Evolutionary conservation across 768 basidiomycete species (phyloP).

Genomic region (Strobilomyces echinocephalus): DNA sequence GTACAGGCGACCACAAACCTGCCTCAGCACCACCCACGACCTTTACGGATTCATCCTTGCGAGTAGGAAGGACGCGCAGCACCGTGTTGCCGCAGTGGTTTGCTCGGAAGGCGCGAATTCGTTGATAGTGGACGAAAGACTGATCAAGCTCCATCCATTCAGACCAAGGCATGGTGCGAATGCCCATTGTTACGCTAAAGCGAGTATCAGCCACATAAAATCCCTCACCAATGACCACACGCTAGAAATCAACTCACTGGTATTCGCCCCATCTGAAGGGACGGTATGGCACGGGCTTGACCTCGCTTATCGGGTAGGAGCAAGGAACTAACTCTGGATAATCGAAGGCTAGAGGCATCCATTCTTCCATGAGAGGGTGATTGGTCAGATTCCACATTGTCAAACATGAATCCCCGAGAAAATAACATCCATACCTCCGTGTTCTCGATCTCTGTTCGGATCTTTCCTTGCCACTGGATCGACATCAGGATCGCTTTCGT

Average conservation of each 20-base stretch:
- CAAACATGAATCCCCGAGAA: neutral
- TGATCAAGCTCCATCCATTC: slow-evolving; percentile 77
- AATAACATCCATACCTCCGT: slow-evolving; percentile 22
- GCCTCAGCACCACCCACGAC: slow-evolving; percentile 33
- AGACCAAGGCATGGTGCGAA: slow-evolving; percentile 64
- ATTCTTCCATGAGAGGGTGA: slow-evolving; percentile 35
- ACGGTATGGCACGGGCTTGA: slow-evolving; percentile 62
- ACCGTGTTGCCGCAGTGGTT: slow-evolving; percentile 44
- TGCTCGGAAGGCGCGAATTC: slow-evolving; percentile 54
- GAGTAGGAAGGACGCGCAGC: slow-evolving; percentile 43
- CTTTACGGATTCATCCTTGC: slow-evolving; percentile 38
- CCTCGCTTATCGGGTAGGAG: slow-evolving; percentile 35
- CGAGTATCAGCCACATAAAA: neutral
- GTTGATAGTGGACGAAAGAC: slow-evolving; percentile 51
- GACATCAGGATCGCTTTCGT: neutral
- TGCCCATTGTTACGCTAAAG: slow-evolving; percentile 66
- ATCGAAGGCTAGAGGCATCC: slow-evolving; percentile 47
- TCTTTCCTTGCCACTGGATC: slow-evolving; percentile 1
- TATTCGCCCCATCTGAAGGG: slow-evolving; percentile 65
- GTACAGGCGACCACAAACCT: slow-evolving; percentile 12
- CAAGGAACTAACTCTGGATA: slow-evolving; percentile 51
- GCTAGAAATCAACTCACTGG: slow-evolving; percentile 44
- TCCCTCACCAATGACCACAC: neutral
- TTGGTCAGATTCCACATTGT: neutral
- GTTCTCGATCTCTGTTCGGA: slow-evolving; percentile 20